Evolutionary conservation across 495 filamentous ascomycete genomes (phyloP).

Genomic region (Penicillium silybi): DNA sequence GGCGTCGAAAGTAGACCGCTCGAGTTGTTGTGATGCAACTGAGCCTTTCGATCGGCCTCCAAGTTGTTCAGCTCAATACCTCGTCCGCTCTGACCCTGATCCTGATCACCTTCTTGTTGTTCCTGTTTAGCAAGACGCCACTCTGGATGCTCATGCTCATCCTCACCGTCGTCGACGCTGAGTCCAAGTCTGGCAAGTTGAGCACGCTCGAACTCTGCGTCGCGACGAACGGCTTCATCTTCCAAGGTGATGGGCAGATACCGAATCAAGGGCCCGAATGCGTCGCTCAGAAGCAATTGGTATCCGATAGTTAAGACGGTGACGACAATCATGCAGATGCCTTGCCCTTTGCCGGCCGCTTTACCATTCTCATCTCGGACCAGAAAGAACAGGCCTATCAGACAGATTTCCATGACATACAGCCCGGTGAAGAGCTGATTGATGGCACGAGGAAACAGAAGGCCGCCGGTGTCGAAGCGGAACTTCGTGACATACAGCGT

Average conservation of each 20-base stretch:
- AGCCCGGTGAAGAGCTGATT: conserved; percentile 95
- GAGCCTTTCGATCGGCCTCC: conserved; percentile 29
- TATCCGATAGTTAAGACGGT: conserved; percentile 69
- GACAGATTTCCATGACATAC: conserved; percentile 89
- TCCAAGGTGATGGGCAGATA: conserved; percentile 95
- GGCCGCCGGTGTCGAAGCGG: conserved; percentile 83
- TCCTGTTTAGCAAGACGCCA: conserved; percentile 44
- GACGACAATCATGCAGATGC: conserved; percentile 81
- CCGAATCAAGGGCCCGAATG: conserved; percentile 79
- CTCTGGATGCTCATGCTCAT: conserved; percentile 35
- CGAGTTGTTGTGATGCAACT: conserved; percentile 9
- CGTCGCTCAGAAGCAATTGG: conserved; percentile 76
- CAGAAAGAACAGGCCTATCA: conserved; percentile 90
- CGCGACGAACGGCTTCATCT: conserved; percentile 85
- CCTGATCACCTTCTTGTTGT: conserved; percentile 29
- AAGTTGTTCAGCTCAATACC: conserved; percentile 61
- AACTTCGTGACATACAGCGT: conserved; percentile 95
- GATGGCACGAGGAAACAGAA: conserved; percentile 88
- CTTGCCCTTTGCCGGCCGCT: conserved; percentile 72
- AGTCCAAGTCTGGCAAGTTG: conserved; percentile 58
- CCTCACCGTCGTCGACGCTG: conserved; percentile 36
- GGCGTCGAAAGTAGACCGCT: conserved; percentile 16
- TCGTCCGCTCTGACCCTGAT: conserved; percentile 37
- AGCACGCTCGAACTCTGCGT: conserved; percentile 79
- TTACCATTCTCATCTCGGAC: conserved; percentile 57